phyloP scores from a whole-genome alignment of 768 basidiomycete species.

The Rhizopogon vesiculosus region DNA sequence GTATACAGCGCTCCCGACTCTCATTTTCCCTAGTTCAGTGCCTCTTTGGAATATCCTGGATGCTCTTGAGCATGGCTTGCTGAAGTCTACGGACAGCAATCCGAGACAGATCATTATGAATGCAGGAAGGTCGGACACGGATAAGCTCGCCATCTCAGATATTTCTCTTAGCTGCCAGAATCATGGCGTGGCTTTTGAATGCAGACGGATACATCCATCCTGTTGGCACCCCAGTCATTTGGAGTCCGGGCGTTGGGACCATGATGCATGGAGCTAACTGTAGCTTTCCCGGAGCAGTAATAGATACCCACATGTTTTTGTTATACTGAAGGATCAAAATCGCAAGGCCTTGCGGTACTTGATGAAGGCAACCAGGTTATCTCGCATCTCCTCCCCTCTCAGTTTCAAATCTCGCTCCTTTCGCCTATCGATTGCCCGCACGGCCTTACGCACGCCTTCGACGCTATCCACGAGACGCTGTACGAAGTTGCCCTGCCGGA shows the following conservation, averaged over 20 bases:
- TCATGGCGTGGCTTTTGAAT: not conserved
- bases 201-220: slow-evolving; percentile 1
- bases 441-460: slow-evolving; percentile 56
- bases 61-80: slow-evolving; percentile 3
- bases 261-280: not conserved
- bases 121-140: not conserved
- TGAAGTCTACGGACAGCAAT: not conserved
- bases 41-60: slow-evolving; percentile 2
- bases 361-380: slow-evolving; percentile 74
- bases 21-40: not conserved
- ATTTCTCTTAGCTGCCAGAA: not conserved
- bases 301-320: not conserved
- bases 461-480: slow-evolving; percentile 52
- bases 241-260: not conserved
- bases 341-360: slow-evolving; percentile 61
- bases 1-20: not conserved
- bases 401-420: slow-evolving; percentile 59
- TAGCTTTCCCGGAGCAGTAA: not conserved
- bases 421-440: slow-evolving; percentile 61
- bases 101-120: not conserved
- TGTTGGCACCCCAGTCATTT: not conserved
- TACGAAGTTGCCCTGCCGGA: slow-evolving; percentile 58
- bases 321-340: slow-evolving; percentile 12
- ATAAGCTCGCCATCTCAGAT: not conserved
- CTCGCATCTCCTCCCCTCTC: slow-evolving; percentile 71